Evolutionary conservation across 2,329 filamentous ascomycete species (phyloP).

Genomic region (Talaromyces funiculosus): DNA sequence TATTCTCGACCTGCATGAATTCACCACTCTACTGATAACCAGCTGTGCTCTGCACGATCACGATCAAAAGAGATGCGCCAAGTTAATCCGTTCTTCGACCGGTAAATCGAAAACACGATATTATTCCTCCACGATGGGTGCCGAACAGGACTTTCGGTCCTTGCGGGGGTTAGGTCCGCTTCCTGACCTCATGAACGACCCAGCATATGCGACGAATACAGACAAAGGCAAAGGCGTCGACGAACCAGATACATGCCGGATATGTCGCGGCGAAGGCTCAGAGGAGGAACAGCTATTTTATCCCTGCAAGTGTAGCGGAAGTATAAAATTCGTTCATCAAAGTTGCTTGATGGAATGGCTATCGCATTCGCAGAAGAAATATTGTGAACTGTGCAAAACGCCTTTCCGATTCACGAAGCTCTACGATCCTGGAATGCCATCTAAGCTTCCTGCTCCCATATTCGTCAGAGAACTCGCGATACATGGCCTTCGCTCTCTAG

Average conservation of each 20-base stretch:
- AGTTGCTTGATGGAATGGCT: slow-evolving; percentile 99
- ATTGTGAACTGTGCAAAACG: slow-evolving; percentile 99
- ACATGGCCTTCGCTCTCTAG: slow-evolving; percentile 64
- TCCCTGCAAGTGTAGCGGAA: slow-evolving; percentile 97
- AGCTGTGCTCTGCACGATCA: slow-evolving; percentile 12
- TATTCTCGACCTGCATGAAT: slow-evolving; percentile 2
- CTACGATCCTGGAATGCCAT: slow-evolving; percentile 91
- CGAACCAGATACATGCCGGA: slow-evolving; percentile 83
- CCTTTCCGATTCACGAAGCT: slow-evolving; percentile 97
- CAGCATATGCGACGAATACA: slow-evolving; percentile 42
- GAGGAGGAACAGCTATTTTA: slow-evolving; percentile 84
- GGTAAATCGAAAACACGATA: not conserved
- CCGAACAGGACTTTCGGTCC: slow-evolving; percentile 20
- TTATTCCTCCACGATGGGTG: slow-evolving; percentile 23
- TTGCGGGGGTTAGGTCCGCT: slow-evolving; percentile 20
- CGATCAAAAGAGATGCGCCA: slow-evolving; percentile 5
- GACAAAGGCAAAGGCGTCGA: slow-evolving; percentile 36
- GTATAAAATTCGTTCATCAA: slow-evolving; percentile 97
- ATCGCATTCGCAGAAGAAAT: slow-evolving; percentile 97
- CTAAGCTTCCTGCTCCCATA: slow-evolving; percentile 69
- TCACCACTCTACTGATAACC: slow-evolving; percentile 1
- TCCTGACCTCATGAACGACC: slow-evolving; percentile 55
- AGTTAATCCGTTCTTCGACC: not conserved
- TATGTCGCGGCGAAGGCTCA: slow-evolving; percentile 86
- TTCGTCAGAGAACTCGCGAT: slow-evolving; percentile 73